Evolutionary conservation across 2,329 filamentous ascomycete genomes (phyloP).

Genomic region (Claviceps sp.): DNA sequence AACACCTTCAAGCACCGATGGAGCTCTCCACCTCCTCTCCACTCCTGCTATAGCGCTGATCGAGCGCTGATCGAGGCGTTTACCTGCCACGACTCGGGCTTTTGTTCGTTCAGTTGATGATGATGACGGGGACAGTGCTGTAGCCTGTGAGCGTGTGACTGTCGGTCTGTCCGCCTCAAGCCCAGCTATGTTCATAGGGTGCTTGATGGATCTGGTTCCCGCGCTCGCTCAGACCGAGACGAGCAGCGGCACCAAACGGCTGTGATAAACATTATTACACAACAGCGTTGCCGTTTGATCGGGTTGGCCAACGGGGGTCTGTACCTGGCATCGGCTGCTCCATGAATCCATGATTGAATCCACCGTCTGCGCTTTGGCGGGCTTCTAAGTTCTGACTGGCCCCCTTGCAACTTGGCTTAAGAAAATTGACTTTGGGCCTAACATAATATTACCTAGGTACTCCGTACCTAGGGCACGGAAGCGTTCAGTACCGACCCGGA

Average conservation of each 20-base stretch:
- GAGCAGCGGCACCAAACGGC: background rate
- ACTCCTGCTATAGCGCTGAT: background rate
- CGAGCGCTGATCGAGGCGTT: background rate
- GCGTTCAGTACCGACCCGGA: background rate
- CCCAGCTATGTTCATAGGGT: background rate
- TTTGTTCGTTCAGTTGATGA: background rate
- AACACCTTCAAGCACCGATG: background rate
- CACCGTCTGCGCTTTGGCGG: background rate
- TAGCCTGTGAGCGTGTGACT: background rate
- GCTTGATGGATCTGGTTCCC: background rate
- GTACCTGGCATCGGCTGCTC: background rate
- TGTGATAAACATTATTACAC: background rate
- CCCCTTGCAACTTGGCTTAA: background rate
- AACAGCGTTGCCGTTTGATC: background rate
- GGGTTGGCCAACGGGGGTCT: background rate
- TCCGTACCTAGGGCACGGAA: background rate
- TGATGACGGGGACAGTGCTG: no score
- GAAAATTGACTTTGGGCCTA: slow-evolving; percentile 1
- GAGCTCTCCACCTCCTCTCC: background rate
- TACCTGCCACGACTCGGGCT: background rate
- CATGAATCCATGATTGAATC: background rate
- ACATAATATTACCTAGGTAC: background rate
- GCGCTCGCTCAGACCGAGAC: background rate
- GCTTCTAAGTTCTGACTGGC: background rate
- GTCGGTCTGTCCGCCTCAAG: background rate